phyloP scores from a whole-genome alignment of 345 rosid species.

The Pelargonium nanum region DNA sequence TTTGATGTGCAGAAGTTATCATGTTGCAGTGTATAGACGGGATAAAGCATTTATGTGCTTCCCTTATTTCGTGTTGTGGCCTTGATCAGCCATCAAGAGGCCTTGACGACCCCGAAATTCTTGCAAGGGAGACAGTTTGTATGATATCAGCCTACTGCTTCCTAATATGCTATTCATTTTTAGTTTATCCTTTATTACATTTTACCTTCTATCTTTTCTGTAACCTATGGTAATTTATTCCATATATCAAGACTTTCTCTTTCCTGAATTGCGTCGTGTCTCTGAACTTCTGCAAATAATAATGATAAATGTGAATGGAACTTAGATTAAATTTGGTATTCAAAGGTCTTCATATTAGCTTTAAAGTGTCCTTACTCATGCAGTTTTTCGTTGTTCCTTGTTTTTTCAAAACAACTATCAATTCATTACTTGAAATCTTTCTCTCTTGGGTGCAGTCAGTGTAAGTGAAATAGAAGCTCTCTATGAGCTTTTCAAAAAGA shows the following conservation, averaged over 20 bases:
- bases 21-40: constrained; percentile 91
- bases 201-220: neutral
- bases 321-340: neutral
- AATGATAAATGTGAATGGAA: too few relatives aligned
- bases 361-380: neutral
- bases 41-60: constrained; percentile 44
- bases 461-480: constrained; percentile 99
- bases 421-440: constrained; percentile 8
- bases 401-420: too few relatives aligned
- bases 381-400: constrained; percentile 1
- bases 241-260: neutral
- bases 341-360: neutral
- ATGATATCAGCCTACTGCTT: constrained; percentile 23
- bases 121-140: constrained; percentile 97
- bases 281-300: neutral
- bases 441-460: constrained; percentile 51
- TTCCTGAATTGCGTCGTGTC: neutral
- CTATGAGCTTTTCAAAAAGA: constrained; percentile 96
- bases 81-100: constrained; percentile 70
- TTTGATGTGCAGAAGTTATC: constrained; percentile 49
- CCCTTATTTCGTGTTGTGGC: constrained; percentile 69
- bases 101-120: constrained; percentile 83
- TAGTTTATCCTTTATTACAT: neutral
- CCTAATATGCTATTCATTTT: constrained; percentile 2
- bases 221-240: neutral